These are phyloP conservation scores for Lyophyllum atratum DNA, from an alignment of 768 basidiomycete species.

Conservation along the genomic window DNA sequence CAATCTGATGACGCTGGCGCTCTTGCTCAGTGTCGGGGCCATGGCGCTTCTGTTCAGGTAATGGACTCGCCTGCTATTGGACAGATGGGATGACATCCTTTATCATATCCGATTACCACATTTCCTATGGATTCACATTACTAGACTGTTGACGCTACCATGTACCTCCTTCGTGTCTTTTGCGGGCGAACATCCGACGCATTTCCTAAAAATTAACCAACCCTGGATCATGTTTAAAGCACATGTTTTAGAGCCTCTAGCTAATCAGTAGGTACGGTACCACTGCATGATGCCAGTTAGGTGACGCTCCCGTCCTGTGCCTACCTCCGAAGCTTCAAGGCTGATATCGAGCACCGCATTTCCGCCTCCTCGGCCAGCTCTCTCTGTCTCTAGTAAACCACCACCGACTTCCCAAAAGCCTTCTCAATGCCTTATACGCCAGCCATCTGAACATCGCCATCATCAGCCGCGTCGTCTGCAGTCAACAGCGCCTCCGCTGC, in stretches of 20 bases:
- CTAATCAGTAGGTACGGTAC: no score
- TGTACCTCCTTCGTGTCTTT: no score
- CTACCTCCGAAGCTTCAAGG: not conserved
- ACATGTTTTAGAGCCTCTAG: not conserved
- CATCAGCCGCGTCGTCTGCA: conserved; percentile 29
- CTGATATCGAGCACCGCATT: no score
- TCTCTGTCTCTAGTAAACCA: not conserved
- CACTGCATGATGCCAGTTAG: not conserved
- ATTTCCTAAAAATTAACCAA: no score
- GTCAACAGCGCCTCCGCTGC: conserved; percentile 62
- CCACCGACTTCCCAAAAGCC: not conserved
- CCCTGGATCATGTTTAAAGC: not conserved
- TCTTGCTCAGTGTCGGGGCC: not conserved
- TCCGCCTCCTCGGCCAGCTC: not conserved
- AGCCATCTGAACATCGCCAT: conserved; percentile 58
- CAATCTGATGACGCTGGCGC: not conserved
- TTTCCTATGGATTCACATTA: no score
- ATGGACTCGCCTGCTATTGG: not conserved
- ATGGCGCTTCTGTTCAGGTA: conserved; percentile 2
- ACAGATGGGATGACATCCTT: not conserved
- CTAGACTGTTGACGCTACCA: not conserved
- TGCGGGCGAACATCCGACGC: no score
- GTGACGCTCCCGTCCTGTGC: not conserved
- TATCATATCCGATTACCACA: no score
- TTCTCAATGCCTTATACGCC: conserved; percentile 25